Evolutionary conservation across 2,329 filamentous ascomycete genomes (phyloP).

Genomic region (Dactylella cylindrospora): DNA sequence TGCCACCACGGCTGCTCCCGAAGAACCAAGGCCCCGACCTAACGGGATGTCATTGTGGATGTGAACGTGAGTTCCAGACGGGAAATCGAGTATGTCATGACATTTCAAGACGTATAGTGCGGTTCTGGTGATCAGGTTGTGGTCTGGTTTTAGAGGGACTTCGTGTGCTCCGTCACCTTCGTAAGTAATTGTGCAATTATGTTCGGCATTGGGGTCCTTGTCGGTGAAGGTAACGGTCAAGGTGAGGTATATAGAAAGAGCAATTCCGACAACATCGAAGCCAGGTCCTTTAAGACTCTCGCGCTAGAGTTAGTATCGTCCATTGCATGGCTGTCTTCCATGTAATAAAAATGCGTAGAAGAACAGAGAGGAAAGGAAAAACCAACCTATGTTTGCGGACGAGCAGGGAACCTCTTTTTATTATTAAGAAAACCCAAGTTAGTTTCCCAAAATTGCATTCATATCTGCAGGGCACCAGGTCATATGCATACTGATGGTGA

Average conservation of each 20-base stretch:
- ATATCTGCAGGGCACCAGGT: not conserved
- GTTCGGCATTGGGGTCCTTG: constrained; percentile 61
- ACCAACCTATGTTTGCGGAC: constrained; percentile 82
- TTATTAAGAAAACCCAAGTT: constrained; percentile 1
- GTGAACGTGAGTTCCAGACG: constrained; percentile 82
- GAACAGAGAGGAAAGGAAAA: not conserved
- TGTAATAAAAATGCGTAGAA: constrained; percentile 15
- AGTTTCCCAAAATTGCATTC: too few species aligned
- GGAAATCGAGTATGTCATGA: constrained; percentile 82
- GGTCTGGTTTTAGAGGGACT: constrained; percentile 79
- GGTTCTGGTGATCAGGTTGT: constrained; percentile 90
- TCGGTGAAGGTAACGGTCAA: constrained; percentile 70
- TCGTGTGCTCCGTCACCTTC: constrained; percentile 73
- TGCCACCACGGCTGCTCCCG: constrained; percentile 90
- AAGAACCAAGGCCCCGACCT: constrained; percentile 89
- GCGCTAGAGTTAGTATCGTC: constrained; percentile 11
- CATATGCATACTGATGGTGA: constrained; percentile 36
- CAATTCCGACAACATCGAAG: constrained; percentile 96
- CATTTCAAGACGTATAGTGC: constrained; percentile 93
- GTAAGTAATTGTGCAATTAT: constrained; percentile 90
- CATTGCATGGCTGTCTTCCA: not conserved
- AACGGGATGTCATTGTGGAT: constrained; percentile 95
- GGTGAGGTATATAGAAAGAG: constrained; percentile 90
- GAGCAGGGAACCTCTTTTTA: constrained; percentile 81
- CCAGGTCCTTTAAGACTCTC: constrained; percentile 64